Conservation (phyloP, 2,329 filamentous ascomycete species). For the Sarocladium oryzae region DNA sequence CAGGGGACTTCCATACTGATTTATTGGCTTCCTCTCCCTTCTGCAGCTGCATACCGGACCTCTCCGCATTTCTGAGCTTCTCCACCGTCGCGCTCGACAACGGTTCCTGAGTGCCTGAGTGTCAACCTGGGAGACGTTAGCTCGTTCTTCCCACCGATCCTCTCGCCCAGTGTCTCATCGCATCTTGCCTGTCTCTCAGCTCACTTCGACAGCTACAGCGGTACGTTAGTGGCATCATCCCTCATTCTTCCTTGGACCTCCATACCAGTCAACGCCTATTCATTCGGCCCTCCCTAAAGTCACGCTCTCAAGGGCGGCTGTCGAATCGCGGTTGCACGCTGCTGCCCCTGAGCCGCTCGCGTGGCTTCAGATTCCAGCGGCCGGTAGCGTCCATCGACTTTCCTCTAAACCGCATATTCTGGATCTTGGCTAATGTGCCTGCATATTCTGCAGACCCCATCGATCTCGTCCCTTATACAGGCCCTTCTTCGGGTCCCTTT, state of each 20-base stretch:
- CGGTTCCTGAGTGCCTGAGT: slow-evolving; percentile 24
- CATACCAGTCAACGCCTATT: slow-evolving; percentile 15
- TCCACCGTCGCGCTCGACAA: slow-evolving; percentile 33
- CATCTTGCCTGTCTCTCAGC: slow-evolving; percentile 37
- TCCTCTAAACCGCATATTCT: slow-evolving; percentile 3
- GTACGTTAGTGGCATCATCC: slow-evolving; percentile 36
- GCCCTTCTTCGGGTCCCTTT: slow-evolving; percentile 38
- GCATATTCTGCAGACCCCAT: slow-evolving; percentile 33
- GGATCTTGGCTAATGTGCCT: slow-evolving; percentile 23
- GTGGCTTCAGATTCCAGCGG: slow-evolving; percentile 8
- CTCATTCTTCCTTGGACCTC: slow-evolving; percentile 9
- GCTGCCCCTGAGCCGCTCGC: slow-evolving; percentile 7
- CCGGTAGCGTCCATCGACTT: slow-evolving; percentile 5
- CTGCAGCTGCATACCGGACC: slow-evolving; percentile 31
- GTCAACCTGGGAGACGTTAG: slow-evolving; percentile 55
- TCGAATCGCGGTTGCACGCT: not conserved
- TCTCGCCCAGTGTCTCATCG: slow-evolving; percentile 38
- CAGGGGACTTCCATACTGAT: not conserved
- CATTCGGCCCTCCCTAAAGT: slow-evolving; percentile 1
- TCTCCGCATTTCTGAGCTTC: slow-evolving; percentile 27
- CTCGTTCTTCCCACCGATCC: slow-evolving; percentile 53
- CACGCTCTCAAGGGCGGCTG: slow-evolving; percentile 6
- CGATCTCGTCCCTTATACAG: slow-evolving; percentile 37
- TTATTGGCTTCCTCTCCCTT: slow-evolving; percentile 11
- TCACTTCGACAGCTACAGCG: slow-evolving; percentile 35